Conservation (phyloP, 164 flowering plant genomes). For the Cinnamomum chago region DNA sequence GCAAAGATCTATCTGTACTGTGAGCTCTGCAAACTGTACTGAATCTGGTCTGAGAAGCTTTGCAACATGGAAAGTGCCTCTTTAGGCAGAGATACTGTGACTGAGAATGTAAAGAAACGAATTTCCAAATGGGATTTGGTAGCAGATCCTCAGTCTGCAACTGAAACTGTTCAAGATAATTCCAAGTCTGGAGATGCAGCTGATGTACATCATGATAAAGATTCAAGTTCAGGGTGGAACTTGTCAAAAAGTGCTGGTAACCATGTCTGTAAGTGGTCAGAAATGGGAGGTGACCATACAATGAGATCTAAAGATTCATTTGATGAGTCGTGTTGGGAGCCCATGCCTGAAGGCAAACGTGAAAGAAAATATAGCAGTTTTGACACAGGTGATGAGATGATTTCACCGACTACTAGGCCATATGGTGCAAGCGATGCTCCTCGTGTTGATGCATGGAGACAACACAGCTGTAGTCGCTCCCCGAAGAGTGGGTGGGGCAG, state of each 20-base stretch:
- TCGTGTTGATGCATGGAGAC: conserved; percentile 49
- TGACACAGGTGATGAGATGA: conserved; percentile 15
- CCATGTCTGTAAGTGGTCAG: conserved; percentile 28
- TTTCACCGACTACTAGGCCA: conserved; percentile 12
- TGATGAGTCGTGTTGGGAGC: conserved; percentile 27
- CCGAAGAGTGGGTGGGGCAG: conserved; percentile 31
- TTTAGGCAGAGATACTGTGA: conserved; percentile 18
- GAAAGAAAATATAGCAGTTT: conserved; percentile 24
- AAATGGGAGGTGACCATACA: conserved; percentile 11
- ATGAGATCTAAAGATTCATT: conserved; percentile 21
- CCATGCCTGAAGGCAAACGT: conserved; percentile 26
- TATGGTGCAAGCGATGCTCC: conserved; percentile 44
- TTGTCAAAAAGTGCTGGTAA: conserved; percentile 12
- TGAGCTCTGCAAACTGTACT: background rate
- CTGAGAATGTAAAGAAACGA: conserved; percentile 30
- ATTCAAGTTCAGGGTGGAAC: conserved; percentile 15
- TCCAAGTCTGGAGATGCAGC: conserved; percentile 23
- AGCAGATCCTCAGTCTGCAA: conserved; percentile 29
- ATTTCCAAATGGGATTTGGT: conserved; percentile 58
- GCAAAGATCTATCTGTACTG: background rate
- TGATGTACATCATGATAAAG: conserved; percentile 21
- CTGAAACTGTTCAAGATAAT: conserved; percentile 21
- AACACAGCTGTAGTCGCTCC: conserved; percentile 32
- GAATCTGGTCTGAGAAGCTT: conserved; percentile 3
- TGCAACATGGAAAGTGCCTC: conserved; percentile 1